Percentiles rank a stretch among this genome's conserved stretches.
Conservation (phyloP, 2,329 filamentous ascomycete genomes). For the Cladosporium sphaerospermum region DNA sequence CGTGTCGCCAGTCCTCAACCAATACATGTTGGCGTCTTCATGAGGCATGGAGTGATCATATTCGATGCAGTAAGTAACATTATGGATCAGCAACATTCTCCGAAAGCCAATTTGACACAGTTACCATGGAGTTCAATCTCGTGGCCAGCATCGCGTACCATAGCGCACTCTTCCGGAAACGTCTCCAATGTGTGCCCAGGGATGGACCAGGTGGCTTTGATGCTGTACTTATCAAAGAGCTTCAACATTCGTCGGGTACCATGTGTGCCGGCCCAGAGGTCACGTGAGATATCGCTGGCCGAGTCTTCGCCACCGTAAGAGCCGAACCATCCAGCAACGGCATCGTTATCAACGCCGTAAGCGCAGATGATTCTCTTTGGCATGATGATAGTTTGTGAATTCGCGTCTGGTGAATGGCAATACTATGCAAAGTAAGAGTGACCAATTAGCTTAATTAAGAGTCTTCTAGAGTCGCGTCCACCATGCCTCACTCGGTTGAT, state of each 20-base stretch:
- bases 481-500: no score
- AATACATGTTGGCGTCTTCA: constrained; percentile 58
- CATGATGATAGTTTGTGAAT: not conserved
- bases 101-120: not conserved
- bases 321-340: constrained; percentile 66
- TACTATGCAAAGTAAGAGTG: no score
- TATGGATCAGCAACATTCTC: not conserved
- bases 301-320: constrained; percentile 68
- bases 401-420: no score
- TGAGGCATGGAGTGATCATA: constrained; percentile 63
- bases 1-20: constrained; percentile 53
- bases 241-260: constrained; percentile 61
- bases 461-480: no score
- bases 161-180: constrained; percentile 57
- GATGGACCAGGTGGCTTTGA: constrained; percentile 61
- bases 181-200: constrained; percentile 57
- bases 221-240: constrained; percentile 62
- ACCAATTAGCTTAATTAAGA: no score
- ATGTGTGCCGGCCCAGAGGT: constrained; percentile 60
- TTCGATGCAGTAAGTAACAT: constrained; percentile 52
- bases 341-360: constrained; percentile 59
- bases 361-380: constrained; percentile 11
- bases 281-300: constrained; percentile 63
- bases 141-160: constrained; percentile 56
- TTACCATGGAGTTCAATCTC: constrained; percentile 57